Evolutionary conservation across 129 eudicot genomes (phyloP).

Genomic region (Artemisia annua): DNA sequence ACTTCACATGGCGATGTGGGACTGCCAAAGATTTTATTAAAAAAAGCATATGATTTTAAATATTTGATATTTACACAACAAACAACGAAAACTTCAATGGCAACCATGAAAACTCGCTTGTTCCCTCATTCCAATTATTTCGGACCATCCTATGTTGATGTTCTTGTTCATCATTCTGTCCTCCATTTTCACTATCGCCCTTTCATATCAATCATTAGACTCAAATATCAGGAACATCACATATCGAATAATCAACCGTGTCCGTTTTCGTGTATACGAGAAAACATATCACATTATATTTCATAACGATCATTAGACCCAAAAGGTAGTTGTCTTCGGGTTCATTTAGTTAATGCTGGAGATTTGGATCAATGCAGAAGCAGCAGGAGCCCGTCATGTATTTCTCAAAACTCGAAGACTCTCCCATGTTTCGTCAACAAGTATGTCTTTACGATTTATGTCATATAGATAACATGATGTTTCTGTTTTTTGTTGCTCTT

Average conservation of each 20-base stretch:
- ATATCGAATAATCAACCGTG: background rate
- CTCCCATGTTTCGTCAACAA: slow-evolving; percentile 95
- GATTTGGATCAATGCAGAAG: slow-evolving; percentile 48
- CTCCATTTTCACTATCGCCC: background rate
- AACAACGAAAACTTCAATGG: slow-evolving; percentile 34
- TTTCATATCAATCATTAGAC: background rate
- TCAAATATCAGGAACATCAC: background rate
- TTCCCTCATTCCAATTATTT: slow-evolving; percentile 25
- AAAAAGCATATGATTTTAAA: background rate
- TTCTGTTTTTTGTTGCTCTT: slow-evolving; percentile 8
- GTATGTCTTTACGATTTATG: slow-evolving; percentile 38
- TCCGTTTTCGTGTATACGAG: slow-evolving; percentile 7
- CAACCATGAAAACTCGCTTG: slow-evolving; percentile 32
- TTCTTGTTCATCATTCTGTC: background rate
- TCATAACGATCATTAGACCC: too few species aligned
- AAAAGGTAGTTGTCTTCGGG: slow-evolving; percentile 6
- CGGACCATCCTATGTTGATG: slow-evolving; percentile 6
- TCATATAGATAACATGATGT: background rate
- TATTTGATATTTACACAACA: slow-evolving; percentile 6
- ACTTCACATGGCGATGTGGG: too few species aligned
- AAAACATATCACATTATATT: slow-evolving; percentile 5
- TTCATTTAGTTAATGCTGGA: slow-evolving; percentile 13
- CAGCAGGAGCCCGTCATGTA: slow-evolving; percentile 36
- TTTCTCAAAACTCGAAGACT: slow-evolving; percentile 84
- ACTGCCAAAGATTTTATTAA: background rate